Evolutionary conservation across 768 basidiomycete species (phyloP).

Genomic region (Mycena polygramma): DNA sequence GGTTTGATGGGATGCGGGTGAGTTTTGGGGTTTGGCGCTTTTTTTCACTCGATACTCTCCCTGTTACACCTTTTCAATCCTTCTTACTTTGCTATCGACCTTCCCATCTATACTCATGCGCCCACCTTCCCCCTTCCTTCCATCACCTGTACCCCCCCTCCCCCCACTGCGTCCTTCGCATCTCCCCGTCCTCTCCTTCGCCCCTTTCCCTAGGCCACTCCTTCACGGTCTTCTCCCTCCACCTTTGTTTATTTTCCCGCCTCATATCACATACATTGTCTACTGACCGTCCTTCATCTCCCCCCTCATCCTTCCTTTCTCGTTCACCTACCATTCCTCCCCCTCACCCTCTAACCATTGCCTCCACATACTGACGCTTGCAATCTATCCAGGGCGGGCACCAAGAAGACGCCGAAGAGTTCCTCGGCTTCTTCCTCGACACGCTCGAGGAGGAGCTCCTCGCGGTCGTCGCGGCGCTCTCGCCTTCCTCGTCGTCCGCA

Average conservation of each 20-base stretch:
- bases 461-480: conserved; percentile 68
- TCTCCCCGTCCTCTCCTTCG: too few relatives aligned
- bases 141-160: too few relatives aligned
- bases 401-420: conserved; percentile 99
- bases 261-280: too few relatives aligned
- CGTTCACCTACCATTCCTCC: neutral
- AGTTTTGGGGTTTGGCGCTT: conserved; percentile 50
- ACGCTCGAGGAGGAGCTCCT: conserved; percentile 94
- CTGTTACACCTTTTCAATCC: too few relatives aligned
- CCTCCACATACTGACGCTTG: neutral
- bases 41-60: too few relatives aligned
- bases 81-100: too few relatives aligned
- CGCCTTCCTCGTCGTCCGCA: conserved; percentile 54
- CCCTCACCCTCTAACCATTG: conserved; percentile 7
- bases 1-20: conserved; percentile 94
- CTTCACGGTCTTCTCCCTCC: neutral
- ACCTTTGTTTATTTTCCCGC: too few relatives aligned
- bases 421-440: conserved; percentile 96
- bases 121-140: neutral
- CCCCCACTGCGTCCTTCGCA: too few relatives aligned
- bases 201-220: neutral
- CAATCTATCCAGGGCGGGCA: conserved; percentile 74
- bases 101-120: neutral
- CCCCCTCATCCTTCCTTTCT: neutral
- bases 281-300: neutral